A percentile compares a stretch with the other conserved stretches of the same genome.
Conservation (phyloP, 257 asterid species). For the Galeopsis tetrahit region DNA sequence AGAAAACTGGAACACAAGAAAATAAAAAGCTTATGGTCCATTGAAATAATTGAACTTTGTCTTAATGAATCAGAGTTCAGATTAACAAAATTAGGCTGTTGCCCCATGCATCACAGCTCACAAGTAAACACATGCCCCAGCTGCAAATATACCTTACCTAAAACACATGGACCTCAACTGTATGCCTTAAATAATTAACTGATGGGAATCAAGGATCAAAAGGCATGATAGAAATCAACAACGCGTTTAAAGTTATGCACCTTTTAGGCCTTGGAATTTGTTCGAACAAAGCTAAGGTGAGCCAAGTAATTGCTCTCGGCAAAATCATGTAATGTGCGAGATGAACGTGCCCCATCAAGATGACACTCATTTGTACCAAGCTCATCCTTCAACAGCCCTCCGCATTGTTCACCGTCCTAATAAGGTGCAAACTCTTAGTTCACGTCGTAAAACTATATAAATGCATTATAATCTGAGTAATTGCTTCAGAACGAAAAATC, state of each 20-base stretch:
- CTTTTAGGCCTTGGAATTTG: slow-evolving; percentile 41
- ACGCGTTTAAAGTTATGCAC: slow-evolving; percentile 5
- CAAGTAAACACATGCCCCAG: background rate
- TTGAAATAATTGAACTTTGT: background rate
- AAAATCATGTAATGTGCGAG: slow-evolving; percentile 85
- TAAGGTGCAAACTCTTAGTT: slow-evolving; percentile 29
- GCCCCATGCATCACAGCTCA: background rate
- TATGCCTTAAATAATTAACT: background rate
- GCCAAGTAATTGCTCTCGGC: slow-evolving; percentile 92
- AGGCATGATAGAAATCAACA: slow-evolving; percentile 8
- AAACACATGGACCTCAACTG: background rate
- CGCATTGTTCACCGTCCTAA: slow-evolving; percentile 79
- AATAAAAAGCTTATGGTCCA: background rate
- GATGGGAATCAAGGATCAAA: background rate
- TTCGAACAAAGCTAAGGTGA: slow-evolving; percentile 77
- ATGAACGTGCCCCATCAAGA: slow-evolving; percentile 57
- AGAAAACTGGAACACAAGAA: background rate
- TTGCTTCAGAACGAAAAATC: background rate
- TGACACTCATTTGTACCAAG: slow-evolving; percentile 44
- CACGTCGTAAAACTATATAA: background rate
- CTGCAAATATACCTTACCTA: background rate
- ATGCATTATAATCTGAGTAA: slow-evolving; percentile 20
- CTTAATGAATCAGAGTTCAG: background rate
- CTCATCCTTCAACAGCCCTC: slow-evolving; percentile 64
- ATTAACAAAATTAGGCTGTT: background rate